These are phyloP conservation scores for Osmanthus fragrans DNA, from an alignment of 257 asterid genomes.

Conservation along the genomic window DNA sequence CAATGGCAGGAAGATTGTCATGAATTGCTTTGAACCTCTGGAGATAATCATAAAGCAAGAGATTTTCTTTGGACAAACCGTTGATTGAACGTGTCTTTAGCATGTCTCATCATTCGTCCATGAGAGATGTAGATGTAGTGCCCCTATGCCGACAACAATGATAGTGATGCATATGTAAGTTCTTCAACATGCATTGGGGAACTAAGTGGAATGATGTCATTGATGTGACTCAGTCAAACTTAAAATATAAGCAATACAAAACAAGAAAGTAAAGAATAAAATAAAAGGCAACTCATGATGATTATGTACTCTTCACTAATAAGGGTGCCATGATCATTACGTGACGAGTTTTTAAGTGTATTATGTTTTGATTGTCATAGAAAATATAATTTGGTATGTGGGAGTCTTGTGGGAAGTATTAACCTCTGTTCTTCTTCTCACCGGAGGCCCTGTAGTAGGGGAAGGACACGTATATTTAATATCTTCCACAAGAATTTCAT, in stretches of 20 bases:
- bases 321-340: not conserved
- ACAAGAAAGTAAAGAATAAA: not conserved
- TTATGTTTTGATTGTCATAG: not conserved
- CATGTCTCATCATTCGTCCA: too few species aligned
- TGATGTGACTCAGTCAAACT: not conserved
- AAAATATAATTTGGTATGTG: not conserved
- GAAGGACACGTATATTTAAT: constrained; percentile 37
- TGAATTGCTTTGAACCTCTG: too few species aligned
- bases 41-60: too few species aligned
- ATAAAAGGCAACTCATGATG: not conserved
- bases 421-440: constrained; percentile 13
- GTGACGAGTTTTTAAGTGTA: not conserved
- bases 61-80: too few species aligned
- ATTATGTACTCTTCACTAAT: not conserved
- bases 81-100: too few species aligned
- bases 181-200: not conserved
- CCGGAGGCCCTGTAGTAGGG: constrained; percentile 36
- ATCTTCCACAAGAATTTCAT: constrained; percentile 44
- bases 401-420: not conserved
- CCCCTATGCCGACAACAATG: not conserved
- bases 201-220: not conserved
- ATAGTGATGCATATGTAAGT: not conserved
- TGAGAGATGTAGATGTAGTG: not conserved
- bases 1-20: too few species aligned
- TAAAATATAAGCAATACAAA: not conserved